These are phyloP conservation scores for Penicillium nucicola DNA, from an alignment of 495 filamentous ascomycete species.

Conservation along the genomic window DNA sequence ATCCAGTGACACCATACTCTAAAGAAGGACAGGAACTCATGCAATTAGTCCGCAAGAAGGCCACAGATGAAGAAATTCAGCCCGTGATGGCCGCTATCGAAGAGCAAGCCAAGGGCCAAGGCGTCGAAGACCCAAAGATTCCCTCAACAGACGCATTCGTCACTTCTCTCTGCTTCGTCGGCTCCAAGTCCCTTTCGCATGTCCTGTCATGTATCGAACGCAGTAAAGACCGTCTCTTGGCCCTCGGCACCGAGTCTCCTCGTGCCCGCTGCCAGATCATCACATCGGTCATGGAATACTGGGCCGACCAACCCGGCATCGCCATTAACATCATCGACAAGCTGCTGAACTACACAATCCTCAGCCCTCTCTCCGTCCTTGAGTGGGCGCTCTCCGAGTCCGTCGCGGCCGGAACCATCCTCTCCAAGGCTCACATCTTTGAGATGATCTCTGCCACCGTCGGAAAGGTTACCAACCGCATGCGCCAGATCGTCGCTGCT, in stretches of 20 bases:
- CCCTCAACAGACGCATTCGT: constrained; percentile 89
- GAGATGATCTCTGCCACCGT: constrained; percentile 88
- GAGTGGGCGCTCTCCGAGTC: constrained; percentile 78
- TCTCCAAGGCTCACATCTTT: constrained; percentile 72
- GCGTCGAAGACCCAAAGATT: constrained; percentile 68
- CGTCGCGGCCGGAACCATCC: constrained; percentile 60
- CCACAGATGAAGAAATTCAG: constrained; percentile 76
- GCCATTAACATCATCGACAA: constrained; percentile 95
- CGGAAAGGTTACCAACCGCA: constrained; percentile 85
- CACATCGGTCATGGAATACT: constrained; percentile 85
- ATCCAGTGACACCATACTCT: constrained; percentile 72
- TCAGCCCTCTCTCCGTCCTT: constrained; percentile 76
- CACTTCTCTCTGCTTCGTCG: constrained; percentile 86
- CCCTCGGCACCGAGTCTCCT: constrained; percentile 69
- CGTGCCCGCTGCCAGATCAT: constrained; percentile 83
- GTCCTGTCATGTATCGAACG: constrained; percentile 94
- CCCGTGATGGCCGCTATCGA: constrained; percentile 74
- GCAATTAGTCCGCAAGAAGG: constrained; percentile 76
- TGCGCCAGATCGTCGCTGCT: constrained; percentile 74
- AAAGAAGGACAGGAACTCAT: constrained; percentile 77
- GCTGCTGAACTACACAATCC: constrained; percentile 93
- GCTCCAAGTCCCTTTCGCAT: constrained; percentile 92
- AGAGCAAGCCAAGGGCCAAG: constrained; percentile 61
- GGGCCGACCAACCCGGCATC: constrained; percentile 87
- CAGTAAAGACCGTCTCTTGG: constrained; percentile 84